Evolutionary conservation across 345 rosid genomes (phyloP), one percentile per base, ranked within the genome.

Genomic region (Aquilaria yunnanensis): DNA sequence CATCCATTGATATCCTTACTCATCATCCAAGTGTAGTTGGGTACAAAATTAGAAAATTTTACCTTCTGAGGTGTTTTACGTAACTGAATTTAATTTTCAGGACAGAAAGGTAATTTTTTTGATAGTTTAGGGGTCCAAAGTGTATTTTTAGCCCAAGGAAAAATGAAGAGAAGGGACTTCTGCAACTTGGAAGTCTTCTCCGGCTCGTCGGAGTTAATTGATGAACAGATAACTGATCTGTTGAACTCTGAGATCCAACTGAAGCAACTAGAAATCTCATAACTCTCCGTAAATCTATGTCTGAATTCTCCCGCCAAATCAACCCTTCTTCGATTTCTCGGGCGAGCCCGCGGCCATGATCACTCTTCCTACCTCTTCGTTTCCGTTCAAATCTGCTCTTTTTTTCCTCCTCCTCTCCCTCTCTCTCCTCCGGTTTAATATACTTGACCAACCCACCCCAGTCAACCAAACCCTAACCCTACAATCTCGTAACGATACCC

Each of bases 341-440:
- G 43, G 23, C 55, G n/a, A 12, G 14, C 14, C 5, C 29, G 6
- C 5, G 61, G 49, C 29, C 69, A 74, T 74, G 74, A 59, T 10
- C 34, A 10, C 14, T 8, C 63, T 2, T 63, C 54, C 31, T 56
- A 57, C 8, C 9, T n/a, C 59, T 47, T 55, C 75, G 16, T 54
- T 74, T 63, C 66, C 72, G 1, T 57, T 66, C 60, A 70, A 66
- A 59, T 67, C 57, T 30, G 59, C 72, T 33, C 52, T 75, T 9
- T 56, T 77, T 54, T 14, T 70, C 31, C 56, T 60, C 51, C 57
- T 78, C 59, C 23, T 77, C 46, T 68, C 82, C 77, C 56, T 76
- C 14, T 58, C 50, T 59, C 61, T 85, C 75, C 55, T 78, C 78
- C 74, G 59, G 66, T 72, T 78, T 71, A 75, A 69, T 32, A 76